A percentile compares a stretch with the other conserved stretches of the same genome.
Conservation (phyloP, 371 early-diverging fungal genomes). For the Apophysomyces variabilis region DNA sequence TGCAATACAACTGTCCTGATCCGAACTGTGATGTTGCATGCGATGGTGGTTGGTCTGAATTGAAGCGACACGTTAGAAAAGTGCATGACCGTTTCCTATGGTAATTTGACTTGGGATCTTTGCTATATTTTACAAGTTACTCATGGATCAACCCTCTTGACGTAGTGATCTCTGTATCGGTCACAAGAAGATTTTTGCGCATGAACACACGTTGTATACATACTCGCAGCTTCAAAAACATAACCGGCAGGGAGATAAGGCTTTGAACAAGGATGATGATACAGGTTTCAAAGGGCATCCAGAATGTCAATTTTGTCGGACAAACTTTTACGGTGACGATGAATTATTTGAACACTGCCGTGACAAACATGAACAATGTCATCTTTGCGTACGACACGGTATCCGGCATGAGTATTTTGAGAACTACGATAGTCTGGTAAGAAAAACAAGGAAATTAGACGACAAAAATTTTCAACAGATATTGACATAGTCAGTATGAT, state of each 20-base stretch:
- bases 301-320: conserved; percentile 86
- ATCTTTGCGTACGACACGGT: conserved; percentile 78
- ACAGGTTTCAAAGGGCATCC: conserved; percentile 94
- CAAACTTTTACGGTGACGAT: conserved; percentile 85
- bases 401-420: conserved; percentile 84
- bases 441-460: conserved; percentile 14
- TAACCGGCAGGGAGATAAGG: conserved; percentile 65
- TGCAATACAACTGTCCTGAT: conserved; percentile 88
- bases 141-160: conserved; percentile 3
- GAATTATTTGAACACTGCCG: conserved; percentile 93
- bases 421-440: conserved; percentile 81
- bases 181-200: conserved; percentile 89
- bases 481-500: background rate
- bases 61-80: conserved; percentile 81
- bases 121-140: background rate
- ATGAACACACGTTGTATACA: conserved; percentile 87
- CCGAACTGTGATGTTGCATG: conserved; percentile 72
- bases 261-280: conserved; percentile 56
- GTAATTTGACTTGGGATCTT: conserved; percentile 36
- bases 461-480: background rate
- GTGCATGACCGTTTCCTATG: conserved; percentile 80
- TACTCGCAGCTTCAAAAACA: conserved; percentile 72
- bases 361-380: conserved; percentile 94
- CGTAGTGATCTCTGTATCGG: conserved; percentile 83
- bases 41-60: conserved; percentile 78